Evolutionary conservation across 805 yeast genomes (phyloP), one percentile per base, ranked within the genome.

Genomic region (Alloascoidea africana): DNA sequence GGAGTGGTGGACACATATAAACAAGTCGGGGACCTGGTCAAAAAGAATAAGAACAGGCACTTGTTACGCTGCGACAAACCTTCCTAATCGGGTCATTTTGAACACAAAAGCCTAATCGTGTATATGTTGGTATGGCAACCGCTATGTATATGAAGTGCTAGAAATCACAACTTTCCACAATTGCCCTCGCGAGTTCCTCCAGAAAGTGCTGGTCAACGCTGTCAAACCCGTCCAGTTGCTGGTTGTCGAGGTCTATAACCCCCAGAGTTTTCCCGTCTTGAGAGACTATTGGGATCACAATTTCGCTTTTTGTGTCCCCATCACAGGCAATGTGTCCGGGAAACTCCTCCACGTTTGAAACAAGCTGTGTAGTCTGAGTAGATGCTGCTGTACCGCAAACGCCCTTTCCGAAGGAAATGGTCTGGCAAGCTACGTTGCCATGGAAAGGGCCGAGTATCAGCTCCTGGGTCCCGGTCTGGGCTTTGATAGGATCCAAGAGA

Each of bases 321-420:
- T 91, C 98, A 59, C 98, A 89, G 0, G 97, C 97, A 45, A 89
- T 91, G 53, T 89, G 97, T 1, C 94, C 94, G 0, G 94, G 94
- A 48, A 73, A 85, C 46, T 68, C 54, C 15, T 78, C 65, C 2
- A 89, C 97, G 53, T 89, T 72, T 1, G 67, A 63, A 6, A 89
- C 96, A 4, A 86, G 50, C 51, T 85, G 94, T 1, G 94, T 80
- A 34, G 54, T 38, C 39, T 56, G 55, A 1, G 61, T 44, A 0
- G 51, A 42, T 0, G 94, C 95, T 2, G 95, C 94, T 1, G 71
- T 60, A 3, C 98, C 97, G 59, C 97, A 91, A 0, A 89, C 97
- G 11, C 98, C 98, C 41, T 60, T 66, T 3, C 95, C 96, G 37
- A 79, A 60, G 39, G 60, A 51, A 41, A 89, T 91, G 17, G 60